Evolutionary conservation across 148 eudicot species (phyloP), one percentile per base, ranked within the genome.

Genomic region (Arbutus unedo): DNA sequence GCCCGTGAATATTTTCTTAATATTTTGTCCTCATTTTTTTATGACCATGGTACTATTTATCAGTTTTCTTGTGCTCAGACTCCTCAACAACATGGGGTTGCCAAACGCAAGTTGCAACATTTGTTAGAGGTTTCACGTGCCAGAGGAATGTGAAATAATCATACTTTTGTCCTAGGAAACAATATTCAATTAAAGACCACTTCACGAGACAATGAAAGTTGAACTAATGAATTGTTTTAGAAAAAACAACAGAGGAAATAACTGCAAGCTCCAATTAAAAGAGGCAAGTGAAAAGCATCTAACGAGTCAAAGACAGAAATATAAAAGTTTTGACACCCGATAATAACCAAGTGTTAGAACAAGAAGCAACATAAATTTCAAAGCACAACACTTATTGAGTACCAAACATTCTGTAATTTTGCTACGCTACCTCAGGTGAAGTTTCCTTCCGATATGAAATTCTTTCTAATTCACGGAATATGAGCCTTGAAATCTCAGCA

Each of bases 401-500:
- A 41, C 14, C 54, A 44, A 23, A 55, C 44, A 51, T 21, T 10
- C 53, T 54, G 79, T 23, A 15, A 16, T 62, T 48, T 59, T 77
- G 81, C 76, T 55, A 54, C 45, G 64, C 23, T 74, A 96, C 99
- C 99, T 93, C 92, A 66, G 91, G 92, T 8, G 96, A 90, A 54
- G 92, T 84, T 74, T 92, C 97, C 86, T 88, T 92, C 81, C 90
- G 87, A 82, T 86, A 82, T 48, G 89, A 86, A 84, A 96, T 87
- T 84, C 92, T 87, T 88, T 96, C 99, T 66, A 96, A 78, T 85
- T 94, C 97, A 74, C 98, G 93, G 72, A 94, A 96, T 87, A 96
- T 93, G 78, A 88, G 87, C 93, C 94, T 92, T 19, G 99, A 93
- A 86, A 96, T 96, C 91, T 96, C 98, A 25, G 98, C 99, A 89